Base-by-base conservation (phyloP, 768 basidiomycete species). In the Calvatia gigantea region DNA sequence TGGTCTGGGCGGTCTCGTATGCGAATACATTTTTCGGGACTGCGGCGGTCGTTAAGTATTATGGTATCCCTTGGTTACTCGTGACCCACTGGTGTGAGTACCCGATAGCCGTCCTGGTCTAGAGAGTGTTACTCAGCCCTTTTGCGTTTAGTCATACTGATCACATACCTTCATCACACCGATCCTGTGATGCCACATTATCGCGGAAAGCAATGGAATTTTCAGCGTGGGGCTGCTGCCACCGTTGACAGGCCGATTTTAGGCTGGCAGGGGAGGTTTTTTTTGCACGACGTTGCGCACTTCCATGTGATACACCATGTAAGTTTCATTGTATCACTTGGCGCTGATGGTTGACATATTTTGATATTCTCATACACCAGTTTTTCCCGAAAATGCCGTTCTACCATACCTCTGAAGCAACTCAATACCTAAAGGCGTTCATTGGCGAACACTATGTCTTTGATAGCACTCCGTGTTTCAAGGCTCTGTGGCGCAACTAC, bases 151-250 rank as follows among this genome's bases (percentile, higher is more conserved):
- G 75, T 77, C 58, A 75, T 77, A 60, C 77, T 79, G 79, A 78
- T 80, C 64, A 83, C 82, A 4, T 83, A 84, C 61, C 74, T 86
- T 4, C 85, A 85, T 61, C 85, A 86, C 70, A 84, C 85, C n/a
- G 82, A 83, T 60, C 76, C 79, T 1, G 61, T 62, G 0, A 64
- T 84, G 15, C 83, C 83, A 2, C 82, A 84, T 59, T 86, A 83
- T 63, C 80, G 83, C 50, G 73, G 75, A 41, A 72, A 69, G 49
- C 74, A 74, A 58, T 86, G 84, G 83, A 82, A 75, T 63, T 84
- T 78, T 69, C 77, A 79, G 59, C 81, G 83, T 12, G 84, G 84
- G 1, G 84, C 83, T 23, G 79, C 81, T 28, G 78, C 82, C 2
- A 85, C 84, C 1, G 75, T 85, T 23, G 83, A 86, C 64, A 70